phyloP scores from a whole-genome alignment of 2,329 filamentous ascomycete genomes.

The Pseudogymnoascus sp. region DNA sequence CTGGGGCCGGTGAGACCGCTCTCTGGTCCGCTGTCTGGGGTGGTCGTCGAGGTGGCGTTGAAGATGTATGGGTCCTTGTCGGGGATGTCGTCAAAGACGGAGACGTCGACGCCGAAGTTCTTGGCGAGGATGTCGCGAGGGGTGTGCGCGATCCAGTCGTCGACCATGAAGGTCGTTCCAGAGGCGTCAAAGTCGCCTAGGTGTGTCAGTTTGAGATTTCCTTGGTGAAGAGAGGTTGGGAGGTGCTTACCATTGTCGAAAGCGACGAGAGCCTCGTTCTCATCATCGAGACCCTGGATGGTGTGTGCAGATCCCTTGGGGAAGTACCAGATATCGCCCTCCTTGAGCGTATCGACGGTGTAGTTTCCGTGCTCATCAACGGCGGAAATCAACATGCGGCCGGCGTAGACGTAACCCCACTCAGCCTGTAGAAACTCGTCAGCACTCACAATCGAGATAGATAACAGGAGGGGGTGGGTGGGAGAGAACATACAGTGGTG shows the following conservation, averaged over 20 bases:
- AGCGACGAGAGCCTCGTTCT: constrained; percentile 60
- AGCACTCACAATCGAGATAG: not conserved
- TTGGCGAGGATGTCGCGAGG: constrained; percentile 57
- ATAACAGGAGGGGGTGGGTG: not conserved
- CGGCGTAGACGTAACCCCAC: constrained; percentile 57
- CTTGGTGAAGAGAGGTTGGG: not conserved
- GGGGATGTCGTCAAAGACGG: constrained; percentile 53
- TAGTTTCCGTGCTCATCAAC: constrained; percentile 56
- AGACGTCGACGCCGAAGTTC: constrained; percentile 58
- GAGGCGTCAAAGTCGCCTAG: constrained; percentile 51
- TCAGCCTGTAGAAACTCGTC: constrained; percentile 42
- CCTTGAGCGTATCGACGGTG: constrained; percentile 47
- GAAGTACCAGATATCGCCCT: constrained; percentile 63
- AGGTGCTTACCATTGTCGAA: constrained; percentile 51
- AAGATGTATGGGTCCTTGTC: constrained; percentile 54
- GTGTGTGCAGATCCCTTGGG: constrained; percentile 59
- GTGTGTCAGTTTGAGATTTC: not conserved
- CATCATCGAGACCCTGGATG: constrained; percentile 56
- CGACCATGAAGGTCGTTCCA: constrained; percentile 63
- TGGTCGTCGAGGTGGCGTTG: constrained; percentile 45
- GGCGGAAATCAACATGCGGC: constrained; percentile 50
- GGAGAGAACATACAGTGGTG: constrained; percentile 43
- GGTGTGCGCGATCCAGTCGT: constrained; percentile 63
- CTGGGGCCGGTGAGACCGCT: constrained; percentile 47
- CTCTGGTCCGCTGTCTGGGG: constrained; percentile 38